Evolutionary conservation across 306 rosid genomes (phyloP), one percentile per base, ranked within the genome.

Genomic region (Amphicarpaea edgeworthii): DNA sequence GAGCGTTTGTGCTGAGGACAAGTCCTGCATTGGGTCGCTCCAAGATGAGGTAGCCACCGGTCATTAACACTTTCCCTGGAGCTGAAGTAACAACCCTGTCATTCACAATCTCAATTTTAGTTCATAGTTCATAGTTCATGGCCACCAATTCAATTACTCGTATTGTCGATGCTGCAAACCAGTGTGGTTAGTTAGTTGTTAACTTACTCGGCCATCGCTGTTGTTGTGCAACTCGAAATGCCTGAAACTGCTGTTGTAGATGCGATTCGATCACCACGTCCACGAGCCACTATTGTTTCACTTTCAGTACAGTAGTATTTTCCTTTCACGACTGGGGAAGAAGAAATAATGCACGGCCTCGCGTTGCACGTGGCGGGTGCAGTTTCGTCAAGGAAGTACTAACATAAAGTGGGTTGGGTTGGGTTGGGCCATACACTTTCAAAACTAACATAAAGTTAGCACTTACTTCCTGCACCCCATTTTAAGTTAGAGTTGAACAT

Each of bases 1-100:
- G 90, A 53, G 97, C 92, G 72, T 84, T 92, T 20, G 96, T 92
- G 57, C 97, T 88, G 53, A 92, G 97, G 6, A 90, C 88, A 19
- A 92, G 91, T 7, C 97, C 97, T 6, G 92, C 85, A 65, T 88
- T 90, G 17, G 96, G 96, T 82, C 92, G 83, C 81, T 92, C 97
- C 47, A 92, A 50, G 60, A 92, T 81, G 42, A 92, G 93, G 77
- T 90, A 92, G 23, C 96, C 97, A 10, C 97, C 97, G 0, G 90
- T 85, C 73, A 92, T 75, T 68, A 92, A 68, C 47, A 92, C 97
- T 80, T 92, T 92, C 51, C 96, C 97, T 9, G 97, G 96, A 79
- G 97, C 92, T 54, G 97, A 92, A 82, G 89, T 86, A 76, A 87
- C 91, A 77, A 87, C 89, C 55, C 93, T 91, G 50, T 8, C 40